These are phyloP conservation scores for Pestalotiopsis sp. DNA, from an alignment of 2,329 filamentous ascomycete species.

Conservation along the genomic window DNA sequence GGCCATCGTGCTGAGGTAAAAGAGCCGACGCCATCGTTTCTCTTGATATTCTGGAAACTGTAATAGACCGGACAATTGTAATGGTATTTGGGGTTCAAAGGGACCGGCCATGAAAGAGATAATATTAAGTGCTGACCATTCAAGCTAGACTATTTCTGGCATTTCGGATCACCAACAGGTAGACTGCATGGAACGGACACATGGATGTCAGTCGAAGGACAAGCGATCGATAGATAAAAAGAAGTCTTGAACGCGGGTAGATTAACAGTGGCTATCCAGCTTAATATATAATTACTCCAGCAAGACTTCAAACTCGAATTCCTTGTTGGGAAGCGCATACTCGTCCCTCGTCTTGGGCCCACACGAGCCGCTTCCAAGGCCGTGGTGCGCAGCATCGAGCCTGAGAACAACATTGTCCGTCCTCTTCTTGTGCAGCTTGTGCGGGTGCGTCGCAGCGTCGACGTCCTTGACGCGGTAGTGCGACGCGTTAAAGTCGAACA, in stretches of 20 bases:
- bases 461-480: slow-evolving; percentile 54
- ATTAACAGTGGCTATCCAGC: background rate
- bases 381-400: slow-evolving; percentile 62
- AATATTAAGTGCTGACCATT: background rate
- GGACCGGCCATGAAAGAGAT: background rate
- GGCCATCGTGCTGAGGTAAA: slow-evolving; percentile 18
- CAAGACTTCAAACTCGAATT: slow-evolving; percentile 43
- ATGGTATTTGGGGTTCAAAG: background rate
- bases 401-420: slow-evolving; percentile 55
- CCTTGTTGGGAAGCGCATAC: slow-evolving; percentile 42
- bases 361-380: slow-evolving; percentile 62
- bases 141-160: background rate
- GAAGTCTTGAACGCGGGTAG: background rate
- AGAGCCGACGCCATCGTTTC: background rate
- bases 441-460: slow-evolving; percentile 61
- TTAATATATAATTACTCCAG: slow-evolving; percentile 31
- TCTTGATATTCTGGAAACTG: background rate
- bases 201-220: too few relatives aligned
- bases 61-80: background rate
- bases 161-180: background rate
- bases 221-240: too few relatives aligned
- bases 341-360: slow-evolving; percentile 54
- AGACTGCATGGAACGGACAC: background rate
- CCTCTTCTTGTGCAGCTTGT: slow-evolving; percentile 56
- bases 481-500: slow-evolving; percentile 56